These are phyloP conservation scores for Fonsecaea multimorphosa DNA, from an alignment of 2,329 filamentous ascomycete genomes.

Conservation along the genomic window DNA sequence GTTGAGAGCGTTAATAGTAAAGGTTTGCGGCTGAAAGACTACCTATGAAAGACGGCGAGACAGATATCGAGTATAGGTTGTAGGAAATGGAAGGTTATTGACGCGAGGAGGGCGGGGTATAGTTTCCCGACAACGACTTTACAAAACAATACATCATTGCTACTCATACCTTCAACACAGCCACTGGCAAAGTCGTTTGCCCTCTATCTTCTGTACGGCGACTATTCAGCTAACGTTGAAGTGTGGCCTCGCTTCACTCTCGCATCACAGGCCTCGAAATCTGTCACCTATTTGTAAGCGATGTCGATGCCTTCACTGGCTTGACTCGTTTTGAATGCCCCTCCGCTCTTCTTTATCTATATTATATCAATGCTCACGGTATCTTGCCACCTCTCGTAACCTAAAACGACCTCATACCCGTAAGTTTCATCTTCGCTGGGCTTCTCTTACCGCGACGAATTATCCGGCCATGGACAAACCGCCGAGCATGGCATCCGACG, in stretches of 20 bases:
- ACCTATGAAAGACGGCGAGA: too few species aligned
- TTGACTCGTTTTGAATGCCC: neutral
- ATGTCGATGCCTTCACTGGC: neutral
- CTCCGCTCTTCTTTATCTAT: neutral
- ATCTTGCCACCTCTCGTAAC: neutral
- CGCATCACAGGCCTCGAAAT: neutral
- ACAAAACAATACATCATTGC: too few species aligned
- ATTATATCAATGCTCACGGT: neutral
- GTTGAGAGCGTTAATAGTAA: too few species aligned
- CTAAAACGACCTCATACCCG: neutral
- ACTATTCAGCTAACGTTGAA: too few species aligned
- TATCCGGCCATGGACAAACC: constrained; percentile 1
- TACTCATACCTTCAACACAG: too few species aligned
- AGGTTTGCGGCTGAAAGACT: too few species aligned
- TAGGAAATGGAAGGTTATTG: too few species aligned
- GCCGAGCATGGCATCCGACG: constrained; percentile 20
- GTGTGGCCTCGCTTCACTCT: neutral
- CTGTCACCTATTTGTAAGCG: neutral
- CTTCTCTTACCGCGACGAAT: neutral
- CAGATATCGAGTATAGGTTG: too few species aligned
- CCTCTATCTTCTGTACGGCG: too few species aligned
- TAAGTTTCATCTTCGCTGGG: neutral
- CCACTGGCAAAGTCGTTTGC: too few species aligned
- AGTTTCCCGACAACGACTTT: too few species aligned
- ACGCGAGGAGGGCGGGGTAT: too few species aligned